phyloP scores from a whole-genome alignment of 1,139 yeast genomes.

The Diutina neorugosa region DNA sequence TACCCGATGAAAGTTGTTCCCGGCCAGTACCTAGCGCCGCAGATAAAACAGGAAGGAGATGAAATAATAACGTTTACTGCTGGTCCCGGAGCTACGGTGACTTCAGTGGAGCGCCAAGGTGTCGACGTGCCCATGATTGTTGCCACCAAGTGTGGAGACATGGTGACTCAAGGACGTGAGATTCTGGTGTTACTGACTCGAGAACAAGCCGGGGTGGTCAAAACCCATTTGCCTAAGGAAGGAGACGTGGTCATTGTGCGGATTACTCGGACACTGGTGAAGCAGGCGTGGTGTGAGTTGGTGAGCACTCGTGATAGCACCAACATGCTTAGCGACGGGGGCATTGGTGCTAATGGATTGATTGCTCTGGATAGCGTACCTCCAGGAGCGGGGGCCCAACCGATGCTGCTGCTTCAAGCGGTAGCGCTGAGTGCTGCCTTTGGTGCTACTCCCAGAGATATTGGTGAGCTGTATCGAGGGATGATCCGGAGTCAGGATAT shows the following conservation, averaged over 20 bases:
- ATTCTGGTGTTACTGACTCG: background rate
- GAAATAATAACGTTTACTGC: conserved; percentile 17
- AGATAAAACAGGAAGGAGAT: conserved; percentile 14
- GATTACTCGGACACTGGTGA: conserved; percentile 52
- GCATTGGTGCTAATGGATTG: conserved; percentile 53
- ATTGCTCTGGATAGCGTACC: conserved; percentile 23
- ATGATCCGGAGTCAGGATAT: conserved; percentile 81
- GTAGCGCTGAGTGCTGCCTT: conserved; percentile 31
- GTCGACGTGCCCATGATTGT: conserved; percentile 13
- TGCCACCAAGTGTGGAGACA: conserved; percentile 8
- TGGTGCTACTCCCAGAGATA: conserved; percentile 41
- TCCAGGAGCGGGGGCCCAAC: conserved; percentile 44
- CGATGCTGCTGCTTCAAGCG: conserved; percentile 24
- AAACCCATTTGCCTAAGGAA: conserved; percentile 65
- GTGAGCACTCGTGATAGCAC: conserved; percentile 64
- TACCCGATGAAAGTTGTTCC: conserved; percentile 33
- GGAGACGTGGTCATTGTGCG: conserved; percentile 74
- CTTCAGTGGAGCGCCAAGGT: conserved; percentile 18
- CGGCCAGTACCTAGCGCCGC: conserved; percentile 49
- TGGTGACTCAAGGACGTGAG: conserved; percentile 9
- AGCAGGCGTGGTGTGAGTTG: conserved; percentile 76
- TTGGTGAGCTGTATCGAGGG: conserved; percentile 89
- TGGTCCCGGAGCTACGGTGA: conserved; percentile 28
- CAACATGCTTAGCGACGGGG: conserved; percentile 48
- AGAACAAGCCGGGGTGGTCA: conserved; percentile 7